Conservation (phyloP, 257 asterid genomes). For the Buddleja alternifolia region DNA sequence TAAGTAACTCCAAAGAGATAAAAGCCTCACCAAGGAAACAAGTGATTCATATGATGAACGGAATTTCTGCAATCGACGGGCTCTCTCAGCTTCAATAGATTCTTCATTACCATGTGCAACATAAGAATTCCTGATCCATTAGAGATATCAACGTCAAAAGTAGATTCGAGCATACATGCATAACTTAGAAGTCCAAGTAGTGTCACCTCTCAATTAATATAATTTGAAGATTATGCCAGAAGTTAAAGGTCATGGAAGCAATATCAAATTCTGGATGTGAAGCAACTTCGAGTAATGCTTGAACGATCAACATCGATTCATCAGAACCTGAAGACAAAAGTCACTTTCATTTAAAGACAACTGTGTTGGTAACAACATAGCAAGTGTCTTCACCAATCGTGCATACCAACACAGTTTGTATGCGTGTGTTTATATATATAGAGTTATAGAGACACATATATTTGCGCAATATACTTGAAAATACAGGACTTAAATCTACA, state of each 20-base stretch:
- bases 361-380: constrained; percentile 11
- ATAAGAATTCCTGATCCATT: constrained; percentile 68
- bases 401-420: neutral
- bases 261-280: constrained; percentile 97
- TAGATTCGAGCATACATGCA: constrained; percentile 28
- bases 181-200: constrained; percentile 24
- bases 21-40: constrained; percentile 80
- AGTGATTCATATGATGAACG: constrained; percentile 81
- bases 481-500: constrained; percentile 1
- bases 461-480: neutral
- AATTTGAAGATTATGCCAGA: constrained; percentile 97
- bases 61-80: constrained; percentile 71
- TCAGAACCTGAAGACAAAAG: constrained; percentile 79
- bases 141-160: constrained; percentile 34
- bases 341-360: constrained; percentile 28
- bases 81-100: constrained; percentile 70
- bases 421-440: neutral
- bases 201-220: constrained; percentile 74
- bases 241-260: constrained; percentile 98
- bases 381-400: constrained; percentile 14
- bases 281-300: constrained; percentile 93
- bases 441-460: neutral
- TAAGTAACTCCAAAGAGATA: constrained; percentile 12
- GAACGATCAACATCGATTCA: constrained; percentile 92
- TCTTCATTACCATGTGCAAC: constrained; percentile 58